These are phyloP conservation scores for Lepidium aucheri DNA, from an alignment of 345 rosid genomes.

Conservation along the genomic window DNA sequence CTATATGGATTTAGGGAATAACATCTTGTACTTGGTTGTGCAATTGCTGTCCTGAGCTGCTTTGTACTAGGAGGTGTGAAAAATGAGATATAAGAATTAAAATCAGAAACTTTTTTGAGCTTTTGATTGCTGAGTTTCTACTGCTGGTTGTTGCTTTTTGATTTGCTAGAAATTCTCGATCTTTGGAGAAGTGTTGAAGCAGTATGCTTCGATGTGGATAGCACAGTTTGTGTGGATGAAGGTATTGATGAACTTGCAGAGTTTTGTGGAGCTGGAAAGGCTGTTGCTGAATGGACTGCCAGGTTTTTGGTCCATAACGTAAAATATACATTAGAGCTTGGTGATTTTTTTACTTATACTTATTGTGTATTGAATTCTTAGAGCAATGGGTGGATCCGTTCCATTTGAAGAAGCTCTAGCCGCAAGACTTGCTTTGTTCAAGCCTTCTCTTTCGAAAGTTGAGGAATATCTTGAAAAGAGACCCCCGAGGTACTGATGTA, in stretches of 20 bases:
- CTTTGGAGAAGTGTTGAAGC: slow-evolving; percentile 73
- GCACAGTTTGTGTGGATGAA: slow-evolving; percentile 94
- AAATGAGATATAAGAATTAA: too few relatives aligned
- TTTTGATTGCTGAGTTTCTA: too few relatives aligned
- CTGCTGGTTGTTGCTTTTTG: too few relatives aligned
- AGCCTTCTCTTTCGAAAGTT: slow-evolving; percentile 70
- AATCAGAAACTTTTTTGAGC: too few relatives aligned
- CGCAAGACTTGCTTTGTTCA: slow-evolving; percentile 78
- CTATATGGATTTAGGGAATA: background rate
- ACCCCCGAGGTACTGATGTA: slow-evolving; percentile 61
- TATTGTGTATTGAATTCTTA: slow-evolving; percentile 21
- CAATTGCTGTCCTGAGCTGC: background rate
- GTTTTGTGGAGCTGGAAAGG: slow-evolving; percentile 95
- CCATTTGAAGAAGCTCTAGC: slow-evolving; percentile 94
- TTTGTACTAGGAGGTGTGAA: background rate
- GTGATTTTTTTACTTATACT: background rate
- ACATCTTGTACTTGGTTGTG: background rate
- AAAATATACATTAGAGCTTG: background rate
- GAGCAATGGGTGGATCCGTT: slow-evolving; percentile 97
- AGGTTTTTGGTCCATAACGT: slow-evolving; percentile 40
- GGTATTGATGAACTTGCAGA: slow-evolving; percentile 98
- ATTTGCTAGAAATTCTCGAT: slow-evolving; percentile 42
- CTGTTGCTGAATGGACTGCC: slow-evolving; percentile 95
- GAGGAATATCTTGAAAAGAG: slow-evolving; percentile 64
- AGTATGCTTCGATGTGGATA: slow-evolving; percentile 97